Conservation (phyloP, 192 early-diverging fungal genomes). For the Umbelopsis sp. region DNA sequence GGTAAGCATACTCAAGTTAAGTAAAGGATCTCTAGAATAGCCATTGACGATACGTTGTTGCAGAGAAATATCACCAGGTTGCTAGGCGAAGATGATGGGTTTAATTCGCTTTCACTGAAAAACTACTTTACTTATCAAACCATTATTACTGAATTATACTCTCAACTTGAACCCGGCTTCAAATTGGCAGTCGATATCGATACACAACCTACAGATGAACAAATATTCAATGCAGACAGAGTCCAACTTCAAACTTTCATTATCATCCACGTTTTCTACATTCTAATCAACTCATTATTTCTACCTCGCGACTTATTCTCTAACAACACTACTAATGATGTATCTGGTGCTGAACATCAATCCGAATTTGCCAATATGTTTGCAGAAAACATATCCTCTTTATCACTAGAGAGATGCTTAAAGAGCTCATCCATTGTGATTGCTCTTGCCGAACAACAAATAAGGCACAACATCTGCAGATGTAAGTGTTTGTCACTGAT, state of each 20-base stretch:
- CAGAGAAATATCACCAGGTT: neutral
- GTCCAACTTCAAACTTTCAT: conserved; percentile 27
- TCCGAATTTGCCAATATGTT: conserved; percentile 1
- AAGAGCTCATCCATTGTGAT: conserved; percentile 5
- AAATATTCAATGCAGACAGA: neutral
- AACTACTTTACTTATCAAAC: conserved; percentile 2
- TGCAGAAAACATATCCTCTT: neutral
- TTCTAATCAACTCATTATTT: conserved; percentile 7
- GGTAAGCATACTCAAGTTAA: neutral
- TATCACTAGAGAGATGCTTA: conserved; percentile 1
- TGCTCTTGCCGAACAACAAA: conserved; percentile 3
- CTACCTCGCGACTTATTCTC: neutral
- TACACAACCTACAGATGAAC: neutral
- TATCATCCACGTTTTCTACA: conserved; percentile 23
- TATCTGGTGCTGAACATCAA: neutral
- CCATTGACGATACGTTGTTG: neutral
- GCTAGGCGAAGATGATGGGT: neutral
- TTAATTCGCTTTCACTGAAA: neutral
- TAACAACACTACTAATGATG: neutral
- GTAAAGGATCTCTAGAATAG: neutral
- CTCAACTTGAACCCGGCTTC: neutral
- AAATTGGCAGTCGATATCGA: neutral
- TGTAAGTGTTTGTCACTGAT: neutral
- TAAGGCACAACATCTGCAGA: neutral
- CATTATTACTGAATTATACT: neutral